Evolutionary conservation across 2,329 filamentous ascomycete genomes (phyloP).

Genomic region (Neopestalotiopsis clavispora): DNA sequence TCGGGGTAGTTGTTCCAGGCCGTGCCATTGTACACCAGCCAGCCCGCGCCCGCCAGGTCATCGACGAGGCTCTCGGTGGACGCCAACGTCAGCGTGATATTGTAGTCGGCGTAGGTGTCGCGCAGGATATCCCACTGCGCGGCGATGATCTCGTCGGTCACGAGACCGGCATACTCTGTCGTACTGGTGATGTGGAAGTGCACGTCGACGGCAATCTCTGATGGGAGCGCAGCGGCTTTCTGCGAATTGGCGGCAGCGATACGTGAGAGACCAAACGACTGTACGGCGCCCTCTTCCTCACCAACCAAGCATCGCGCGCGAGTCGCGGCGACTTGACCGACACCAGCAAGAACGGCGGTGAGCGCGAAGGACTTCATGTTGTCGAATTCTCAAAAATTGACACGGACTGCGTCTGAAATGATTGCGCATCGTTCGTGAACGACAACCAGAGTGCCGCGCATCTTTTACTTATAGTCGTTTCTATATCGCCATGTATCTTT

Average conservation of each 20-base stretch:
- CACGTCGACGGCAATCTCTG: neutral
- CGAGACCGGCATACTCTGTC: neutral
- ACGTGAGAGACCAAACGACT: neutral
- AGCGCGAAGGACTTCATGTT: neutral
- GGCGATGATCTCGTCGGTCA: neutral
- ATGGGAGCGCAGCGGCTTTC: neutral
- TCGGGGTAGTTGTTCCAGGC: neutral
- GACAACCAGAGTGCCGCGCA: neutral
- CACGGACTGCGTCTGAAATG: neutral
- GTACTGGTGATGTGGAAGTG: slow-evolving; percentile 10
- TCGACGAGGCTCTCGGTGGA: slow-evolving; percentile 5
- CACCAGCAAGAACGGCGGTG: neutral
- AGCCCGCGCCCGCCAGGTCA: neutral
- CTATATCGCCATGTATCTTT: neutral
- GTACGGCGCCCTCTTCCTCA: neutral
- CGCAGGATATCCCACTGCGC: neutral
- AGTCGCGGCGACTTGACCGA: neutral
- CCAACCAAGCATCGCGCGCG: neutral
- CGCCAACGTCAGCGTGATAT: neutral
- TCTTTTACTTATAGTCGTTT: neutral
- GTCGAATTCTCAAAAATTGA: neutral
- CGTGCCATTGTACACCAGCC: neutral
- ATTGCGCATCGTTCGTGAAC: neutral
- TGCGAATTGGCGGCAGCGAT: neutral
- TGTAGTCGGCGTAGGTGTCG: neutral